Conservation (phyloP, 148 eudicot species). For the Polygonum aviculare region DNA sequence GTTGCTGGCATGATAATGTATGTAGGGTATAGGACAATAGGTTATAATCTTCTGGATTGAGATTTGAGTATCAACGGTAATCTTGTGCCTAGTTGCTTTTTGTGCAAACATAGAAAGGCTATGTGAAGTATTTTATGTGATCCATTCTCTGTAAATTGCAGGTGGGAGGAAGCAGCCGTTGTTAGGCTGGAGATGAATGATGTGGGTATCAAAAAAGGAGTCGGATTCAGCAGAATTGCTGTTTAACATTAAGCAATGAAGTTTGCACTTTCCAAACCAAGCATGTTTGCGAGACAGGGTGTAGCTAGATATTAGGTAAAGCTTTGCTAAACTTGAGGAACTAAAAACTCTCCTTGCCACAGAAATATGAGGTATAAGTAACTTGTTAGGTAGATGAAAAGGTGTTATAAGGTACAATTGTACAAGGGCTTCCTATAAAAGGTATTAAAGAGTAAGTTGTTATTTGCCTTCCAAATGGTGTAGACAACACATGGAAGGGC, state of each 20-base stretch:
- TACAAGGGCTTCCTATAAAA: no score
- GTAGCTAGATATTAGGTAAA: neutral
- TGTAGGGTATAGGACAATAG: neutral
- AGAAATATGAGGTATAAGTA: neutral
- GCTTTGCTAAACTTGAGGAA: neutral
- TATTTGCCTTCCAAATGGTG: no score
- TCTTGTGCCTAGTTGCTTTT: neutral
- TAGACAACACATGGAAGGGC: no score
- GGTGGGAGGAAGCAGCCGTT: constrained; percentile 34
- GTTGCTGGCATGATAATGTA: neutral
- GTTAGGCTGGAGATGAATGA: constrained; percentile 32
- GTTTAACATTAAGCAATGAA: constrained; percentile 16
- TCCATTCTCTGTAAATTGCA: neutral
- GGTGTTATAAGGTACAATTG: neutral
- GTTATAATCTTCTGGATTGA: neutral
- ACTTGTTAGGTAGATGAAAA: neutral
- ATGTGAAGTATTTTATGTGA: neutral
- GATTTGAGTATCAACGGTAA: neutral
- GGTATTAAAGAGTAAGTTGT: no score
- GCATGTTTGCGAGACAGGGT: constrained; percentile 1
- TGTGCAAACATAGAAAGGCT: neutral
- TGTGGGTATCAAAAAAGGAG: constrained; percentile 26
- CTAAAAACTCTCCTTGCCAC: neutral
- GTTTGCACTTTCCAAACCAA: constrained; percentile 27
- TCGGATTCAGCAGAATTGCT: constrained; percentile 31